Evolutionary conservation across 139 green algal genomes (phyloP).

Genomic region (Tetradesmus obliquus): DNA sequence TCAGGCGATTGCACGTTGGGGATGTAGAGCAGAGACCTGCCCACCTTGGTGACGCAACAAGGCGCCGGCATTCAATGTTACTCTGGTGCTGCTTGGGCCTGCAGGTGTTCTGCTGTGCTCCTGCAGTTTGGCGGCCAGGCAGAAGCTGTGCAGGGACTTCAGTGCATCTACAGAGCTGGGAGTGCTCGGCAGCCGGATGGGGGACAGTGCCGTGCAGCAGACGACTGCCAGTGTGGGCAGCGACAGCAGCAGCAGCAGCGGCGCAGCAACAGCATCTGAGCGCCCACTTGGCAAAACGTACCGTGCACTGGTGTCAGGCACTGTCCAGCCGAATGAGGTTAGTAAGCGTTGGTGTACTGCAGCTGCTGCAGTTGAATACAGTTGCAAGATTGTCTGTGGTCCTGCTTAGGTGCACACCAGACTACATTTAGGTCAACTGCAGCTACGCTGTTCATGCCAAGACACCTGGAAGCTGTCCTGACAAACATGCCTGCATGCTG

Average conservation of each 20-base stretch:
- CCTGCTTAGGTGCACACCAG: not conserved
- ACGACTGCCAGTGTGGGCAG: not conserved
- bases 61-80: no score
- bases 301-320: slow-evolving; percentile 52
- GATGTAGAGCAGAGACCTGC: no score
- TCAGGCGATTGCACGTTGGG: no score
- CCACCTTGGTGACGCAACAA: no score
- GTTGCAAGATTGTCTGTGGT: not conserved
- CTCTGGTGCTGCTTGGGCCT: not conserved
- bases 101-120: slow-evolving; percentile 62
- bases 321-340: slow-evolving; percentile 9
- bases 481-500: not conserved
- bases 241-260: not conserved
- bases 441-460: not conserved
- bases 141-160: slow-evolving; percentile 50
- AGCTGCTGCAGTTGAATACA: not conserved
- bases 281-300: slow-evolving; percentile 56
- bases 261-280: not conserved
- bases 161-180: slow-evolving; percentile 40
- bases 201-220: not conserved
- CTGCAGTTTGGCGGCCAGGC: slow-evolving; percentile 40
- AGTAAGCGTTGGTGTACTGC: not conserved
- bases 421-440: not conserved
- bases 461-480: not conserved
- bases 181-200: not conserved